Percentiles rank a stretch among this genome's conserved stretches.
Conservation (phyloP, 1,284 basidiomycete genomes). For the Ceratobasidium sp. region DNA sequence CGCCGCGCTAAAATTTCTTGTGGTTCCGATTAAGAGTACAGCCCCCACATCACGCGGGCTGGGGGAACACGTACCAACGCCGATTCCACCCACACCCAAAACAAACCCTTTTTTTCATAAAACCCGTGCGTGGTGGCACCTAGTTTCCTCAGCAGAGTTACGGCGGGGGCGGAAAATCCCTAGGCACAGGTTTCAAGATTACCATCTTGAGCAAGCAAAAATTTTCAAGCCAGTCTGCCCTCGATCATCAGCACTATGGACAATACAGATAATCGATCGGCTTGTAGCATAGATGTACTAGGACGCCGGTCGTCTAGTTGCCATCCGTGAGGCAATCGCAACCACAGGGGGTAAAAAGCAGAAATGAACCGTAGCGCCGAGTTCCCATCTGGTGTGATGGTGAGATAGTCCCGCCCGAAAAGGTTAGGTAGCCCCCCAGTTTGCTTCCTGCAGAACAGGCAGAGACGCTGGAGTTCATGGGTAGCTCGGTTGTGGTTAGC, state of each 20-base stretch:
- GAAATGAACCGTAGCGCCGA: background rate
- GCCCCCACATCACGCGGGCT: background rate
- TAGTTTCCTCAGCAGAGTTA: background rate
- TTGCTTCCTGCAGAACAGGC: too few species aligned
- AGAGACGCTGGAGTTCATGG: too few species aligned
- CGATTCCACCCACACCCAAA: background rate
- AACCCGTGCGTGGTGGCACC: background rate
- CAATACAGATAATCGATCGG: background rate
- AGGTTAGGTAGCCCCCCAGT: too few species aligned
- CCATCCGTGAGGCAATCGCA: background rate
- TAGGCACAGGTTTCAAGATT: background rate
- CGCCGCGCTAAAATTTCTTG: background rate
- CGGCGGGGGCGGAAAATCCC: background rate
- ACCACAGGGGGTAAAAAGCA: background rate
- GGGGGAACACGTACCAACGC: background rate
- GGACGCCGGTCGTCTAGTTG: background rate
- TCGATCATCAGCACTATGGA: background rate
- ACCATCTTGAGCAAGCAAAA: background rate
- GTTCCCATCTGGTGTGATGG: background rate
- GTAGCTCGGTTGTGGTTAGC: too few species aligned
- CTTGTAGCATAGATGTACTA: slow-evolving; percentile 4
- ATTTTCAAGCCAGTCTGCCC: background rate
- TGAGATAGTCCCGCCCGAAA: background rate
- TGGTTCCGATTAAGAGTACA: background rate
- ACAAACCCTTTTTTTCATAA: background rate